These are phyloP conservation scores for Eutreptiella sp. DNA, from an alignment of 208 protist genomes.

Conservation along the genomic window DNA sequence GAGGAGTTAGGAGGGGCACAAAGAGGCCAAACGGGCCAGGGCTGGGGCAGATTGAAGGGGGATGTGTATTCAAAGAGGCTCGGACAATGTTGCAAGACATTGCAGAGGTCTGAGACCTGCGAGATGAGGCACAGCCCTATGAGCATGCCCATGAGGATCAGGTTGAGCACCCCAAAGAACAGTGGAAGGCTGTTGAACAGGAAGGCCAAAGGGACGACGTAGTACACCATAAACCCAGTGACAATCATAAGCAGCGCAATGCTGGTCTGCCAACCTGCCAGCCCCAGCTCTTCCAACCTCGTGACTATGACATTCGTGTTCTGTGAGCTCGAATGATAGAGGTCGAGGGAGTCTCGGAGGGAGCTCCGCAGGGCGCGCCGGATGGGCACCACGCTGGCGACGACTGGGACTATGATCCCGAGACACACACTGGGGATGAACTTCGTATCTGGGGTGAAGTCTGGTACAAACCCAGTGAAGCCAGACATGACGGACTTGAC, in stretches of 20 bases:
- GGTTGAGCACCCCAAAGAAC: conserved; percentile 80
- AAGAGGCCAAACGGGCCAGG: not conserved
- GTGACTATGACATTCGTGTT: conserved; percentile 76
- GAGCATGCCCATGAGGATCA: conserved; percentile 81
- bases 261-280: conserved; percentile 60
- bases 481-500: conserved; percentile 53
- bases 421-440: conserved; percentile 56
- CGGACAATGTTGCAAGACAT: too few relatives aligned
- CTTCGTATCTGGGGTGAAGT: conserved; percentile 38
- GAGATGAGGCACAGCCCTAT: conserved; percentile 77
- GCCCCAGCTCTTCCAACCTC: conserved; percentile 74
- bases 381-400: conserved; percentile 71
- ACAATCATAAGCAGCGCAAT: conserved; percentile 64
- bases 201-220: conserved; percentile 82
- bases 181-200: conserved; percentile 69
- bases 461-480: conserved; percentile 48
- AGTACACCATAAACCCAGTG: conserved; percentile 87
- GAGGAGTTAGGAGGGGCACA: too few relatives aligned
- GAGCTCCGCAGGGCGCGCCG: conserved; percentile 59
- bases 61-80: too few relatives aligned
- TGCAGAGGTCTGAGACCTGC: too few relatives aligned
- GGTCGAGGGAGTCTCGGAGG: conserved; percentile 81
- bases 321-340: conserved; percentile 79
- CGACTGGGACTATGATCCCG: conserved; percentile 67
- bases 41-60: not conserved